These are phyloP conservation scores for Neurospora tetraspora DNA, from an alignment of 495 filamentous ascomycete species.

Conservation along the genomic window DNA sequence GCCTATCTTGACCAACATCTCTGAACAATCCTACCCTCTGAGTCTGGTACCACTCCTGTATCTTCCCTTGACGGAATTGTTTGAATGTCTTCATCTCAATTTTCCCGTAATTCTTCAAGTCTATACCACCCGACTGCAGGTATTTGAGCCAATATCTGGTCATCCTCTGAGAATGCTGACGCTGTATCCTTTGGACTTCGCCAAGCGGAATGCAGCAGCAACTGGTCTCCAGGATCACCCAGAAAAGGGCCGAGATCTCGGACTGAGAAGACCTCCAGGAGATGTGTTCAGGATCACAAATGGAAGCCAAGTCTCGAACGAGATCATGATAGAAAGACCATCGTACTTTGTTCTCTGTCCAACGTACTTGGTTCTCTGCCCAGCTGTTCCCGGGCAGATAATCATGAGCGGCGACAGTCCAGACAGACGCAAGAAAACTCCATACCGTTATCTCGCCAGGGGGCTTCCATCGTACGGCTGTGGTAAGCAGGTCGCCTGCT, in stretches of 20 bases:
- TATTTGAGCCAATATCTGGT: background rate
- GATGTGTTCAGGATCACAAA: background rate
- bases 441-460: background rate
- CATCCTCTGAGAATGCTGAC: background rate
- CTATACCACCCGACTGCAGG: background rate
- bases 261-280: background rate
- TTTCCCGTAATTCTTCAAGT: background rate
- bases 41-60: background rate
- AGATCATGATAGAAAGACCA: background rate
- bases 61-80: background rate
- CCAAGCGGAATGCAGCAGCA: background rate
- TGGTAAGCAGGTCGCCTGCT: background rate
- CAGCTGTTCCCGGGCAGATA: too few relatives aligned
- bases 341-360: background rate
- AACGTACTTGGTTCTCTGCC: too few relatives aligned
- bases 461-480: background rate
- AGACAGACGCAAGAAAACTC: background rate
- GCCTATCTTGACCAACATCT: background rate
- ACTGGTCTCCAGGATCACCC: background rate
- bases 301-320: background rate
- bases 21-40: background rate
- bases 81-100: background rate
- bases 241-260: background rate
- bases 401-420: background rate
- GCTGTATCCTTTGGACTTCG: background rate